A percentile compares a stretch with the other conserved stretches of the same genome.
phyloP scores from a whole-genome alignment of 2,329 filamentous ascomycete genomes.

The Pseudogymnoascus sp. region DNA sequence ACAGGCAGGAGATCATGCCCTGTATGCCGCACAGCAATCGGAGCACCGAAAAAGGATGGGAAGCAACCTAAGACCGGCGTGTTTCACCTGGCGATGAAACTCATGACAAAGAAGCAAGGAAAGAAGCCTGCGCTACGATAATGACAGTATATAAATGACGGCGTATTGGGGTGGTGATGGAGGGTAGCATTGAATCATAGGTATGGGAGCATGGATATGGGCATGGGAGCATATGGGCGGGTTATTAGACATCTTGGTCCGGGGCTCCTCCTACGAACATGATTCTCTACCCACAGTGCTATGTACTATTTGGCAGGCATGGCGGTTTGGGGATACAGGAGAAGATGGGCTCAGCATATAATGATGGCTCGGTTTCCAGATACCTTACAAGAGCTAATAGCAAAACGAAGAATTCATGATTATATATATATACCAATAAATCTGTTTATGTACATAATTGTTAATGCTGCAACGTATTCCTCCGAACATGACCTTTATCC shows the following conservation, averaged over 20 bases:
- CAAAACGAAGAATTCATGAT: neutral
- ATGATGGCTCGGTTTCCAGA: neutral
- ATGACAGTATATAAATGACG: slow-evolving; percentile 8
- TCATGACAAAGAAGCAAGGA: slow-evolving; percentile 50
- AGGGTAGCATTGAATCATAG: neutral
- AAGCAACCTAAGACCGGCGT: slow-evolving; percentile 36
- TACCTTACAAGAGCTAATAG: neutral
- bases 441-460: neutral
- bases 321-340: neutral
- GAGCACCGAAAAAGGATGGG: slow-evolving; percentile 33
- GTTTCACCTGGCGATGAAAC: slow-evolving; percentile 53
- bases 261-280: neutral
- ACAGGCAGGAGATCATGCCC: slow-evolving; percentile 47
- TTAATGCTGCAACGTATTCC: slow-evolving; percentile 45
- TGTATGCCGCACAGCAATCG: slow-evolving; percentile 48
- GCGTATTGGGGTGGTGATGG: neutral
- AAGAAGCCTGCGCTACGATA: slow-evolving; percentile 31
- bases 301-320: slow-evolving; percentile 3
- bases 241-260: neutral
- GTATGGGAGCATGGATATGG: neutral
- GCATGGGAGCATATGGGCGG: neutral
- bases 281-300: neutral
- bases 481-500: slow-evolving; percentile 44
- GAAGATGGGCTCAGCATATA: neutral
- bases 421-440: neutral